A percentile compares a stretch with the other conserved stretches of the same genome.
Evolutionary conservation across 164 flowering plant genomes (phyloP).

Genomic region (Nymphaea colorata): DNA sequence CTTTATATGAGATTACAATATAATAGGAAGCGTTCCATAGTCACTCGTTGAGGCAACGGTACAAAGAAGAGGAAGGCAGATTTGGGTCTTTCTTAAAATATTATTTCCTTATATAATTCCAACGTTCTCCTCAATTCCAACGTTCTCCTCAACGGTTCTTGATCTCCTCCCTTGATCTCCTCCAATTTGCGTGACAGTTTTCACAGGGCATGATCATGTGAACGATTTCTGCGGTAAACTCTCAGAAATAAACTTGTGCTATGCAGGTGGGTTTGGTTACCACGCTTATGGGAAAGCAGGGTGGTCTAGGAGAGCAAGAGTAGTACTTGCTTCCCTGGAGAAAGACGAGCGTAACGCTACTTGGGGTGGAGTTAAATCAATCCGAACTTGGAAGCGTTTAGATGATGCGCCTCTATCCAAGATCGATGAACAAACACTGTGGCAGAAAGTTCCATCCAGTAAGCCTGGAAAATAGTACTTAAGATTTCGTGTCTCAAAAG

Average conservation of each 20-base stretch:
- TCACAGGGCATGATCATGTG: constrained; percentile 81
- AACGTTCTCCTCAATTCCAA: no score
- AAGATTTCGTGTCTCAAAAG: no score
- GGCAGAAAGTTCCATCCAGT: constrained; percentile 23
- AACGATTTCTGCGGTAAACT: constrained; percentile 92
- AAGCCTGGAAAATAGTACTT: no score
- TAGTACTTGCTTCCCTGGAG: constrained; percentile 34
- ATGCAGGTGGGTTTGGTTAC: constrained; percentile 95
- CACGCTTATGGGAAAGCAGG: constrained; percentile 97
- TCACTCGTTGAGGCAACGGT: no score
- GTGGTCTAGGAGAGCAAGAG: constrained; percentile 83
- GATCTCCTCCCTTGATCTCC: no score
- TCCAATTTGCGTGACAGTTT: no score
- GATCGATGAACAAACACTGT: constrained; percentile 63
- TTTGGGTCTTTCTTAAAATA: no score
- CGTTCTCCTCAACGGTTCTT: no score
- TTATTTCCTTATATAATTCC: no score
- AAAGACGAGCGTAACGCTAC: constrained; percentile 31
- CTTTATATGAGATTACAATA: no score
- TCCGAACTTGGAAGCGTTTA: constrained; percentile 90
- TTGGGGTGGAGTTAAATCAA: constrained; percentile 55
- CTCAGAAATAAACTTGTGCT: constrained; percentile 57
- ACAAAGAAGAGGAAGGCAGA: no score
- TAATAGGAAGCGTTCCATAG: no score
- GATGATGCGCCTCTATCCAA: constrained; percentile 53